These are phyloP conservation scores for Austroboletus eburneus DNA, from an alignment of 768 basidiomycete species.

Conservation along the genomic window DNA sequence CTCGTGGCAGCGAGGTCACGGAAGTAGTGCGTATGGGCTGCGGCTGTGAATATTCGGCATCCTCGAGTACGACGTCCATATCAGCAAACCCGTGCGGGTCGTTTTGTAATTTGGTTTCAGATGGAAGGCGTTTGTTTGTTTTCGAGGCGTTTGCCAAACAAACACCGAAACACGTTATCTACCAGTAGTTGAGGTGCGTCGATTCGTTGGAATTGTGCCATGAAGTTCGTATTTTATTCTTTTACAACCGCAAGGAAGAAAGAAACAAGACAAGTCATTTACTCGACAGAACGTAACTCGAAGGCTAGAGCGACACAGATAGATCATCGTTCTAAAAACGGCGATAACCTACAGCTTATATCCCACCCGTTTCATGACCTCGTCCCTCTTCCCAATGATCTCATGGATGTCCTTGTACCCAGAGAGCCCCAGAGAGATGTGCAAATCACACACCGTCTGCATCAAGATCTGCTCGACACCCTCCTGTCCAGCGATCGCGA, in stretches of 20 bases:
- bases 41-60: constrained; percentile 4
- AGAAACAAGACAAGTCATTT: no score
- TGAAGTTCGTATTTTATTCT: no score
- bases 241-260: no score
- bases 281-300: no score
- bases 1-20: constrained; percentile 9
- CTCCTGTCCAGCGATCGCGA: constrained; percentile 62
- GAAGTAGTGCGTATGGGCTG: constrained; percentile 8
- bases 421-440: constrained; percentile 57
- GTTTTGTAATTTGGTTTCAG: no score
- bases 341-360: constrained; percentile 22
- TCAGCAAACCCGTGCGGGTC: neutral
- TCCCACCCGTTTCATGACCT: constrained; percentile 19
- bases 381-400: constrained; percentile 50
- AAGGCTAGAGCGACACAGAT: no score
- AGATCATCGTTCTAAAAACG: no score
- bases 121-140: constrained; percentile 18
- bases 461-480: constrained; percentile 74
- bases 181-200: no score
- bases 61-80: constrained; percentile 18
- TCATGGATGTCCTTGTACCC: constrained; percentile 59
- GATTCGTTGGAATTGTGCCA: no score
- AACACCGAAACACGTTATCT: neutral
- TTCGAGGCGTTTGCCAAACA: constrained; percentile 8
- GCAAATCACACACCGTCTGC: constrained; percentile 64